Conservation (phyloP, 1,284 basidiomycete genomes). For the Rhizopogon hawkerae region DNA sequence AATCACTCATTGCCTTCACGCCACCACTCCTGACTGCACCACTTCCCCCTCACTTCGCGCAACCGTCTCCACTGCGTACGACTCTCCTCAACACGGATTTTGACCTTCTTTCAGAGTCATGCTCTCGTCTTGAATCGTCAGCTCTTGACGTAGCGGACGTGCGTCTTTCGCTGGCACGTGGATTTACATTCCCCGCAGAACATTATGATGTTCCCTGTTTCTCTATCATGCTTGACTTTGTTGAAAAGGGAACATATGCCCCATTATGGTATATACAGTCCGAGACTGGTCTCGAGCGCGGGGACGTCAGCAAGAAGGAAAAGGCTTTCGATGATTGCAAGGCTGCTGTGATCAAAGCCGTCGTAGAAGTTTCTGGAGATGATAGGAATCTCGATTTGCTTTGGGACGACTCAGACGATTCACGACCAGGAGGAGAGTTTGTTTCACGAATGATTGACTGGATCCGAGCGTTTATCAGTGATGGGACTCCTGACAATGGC, state of each 20-base stretch:
- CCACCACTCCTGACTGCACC: slow-evolving; percentile 39
- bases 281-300: slow-evolving; percentile 30
- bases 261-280: slow-evolving; percentile 47
- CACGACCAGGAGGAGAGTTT: slow-evolving; percentile 58
- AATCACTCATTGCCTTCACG: slow-evolving; percentile 48
- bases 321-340: slow-evolving; percentile 77
- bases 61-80: slow-evolving; percentile 37
- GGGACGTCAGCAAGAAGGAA: slow-evolving; percentile 46
- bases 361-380: slow-evolving; percentile 81
- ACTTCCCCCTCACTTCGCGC: slow-evolving; percentile 32
- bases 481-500: slow-evolving; percentile 20
- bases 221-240: slow-evolving; percentile 57
- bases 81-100: slow-evolving; percentile 59
- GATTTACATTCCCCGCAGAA: slow-evolving; percentile 49
- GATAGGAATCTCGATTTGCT: slow-evolving; percentile 70
- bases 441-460: slow-evolving; percentile 70
- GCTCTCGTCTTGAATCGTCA: slow-evolving; percentile 67
- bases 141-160: slow-evolving; percentile 68
- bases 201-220: slow-evolving; percentile 53
- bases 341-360: slow-evolving; percentile 71
- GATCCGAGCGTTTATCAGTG: slow-evolving; percentile 51
- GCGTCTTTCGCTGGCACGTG: slow-evolving; percentile 62
- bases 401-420: slow-evolving; percentile 55
- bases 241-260: slow-evolving; percentile 61
- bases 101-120: slow-evolving; percentile 63